Evolutionary conservation across 257 asterid species (phyloP).

Genomic region (Rauvolfia tetraphylla): DNA sequence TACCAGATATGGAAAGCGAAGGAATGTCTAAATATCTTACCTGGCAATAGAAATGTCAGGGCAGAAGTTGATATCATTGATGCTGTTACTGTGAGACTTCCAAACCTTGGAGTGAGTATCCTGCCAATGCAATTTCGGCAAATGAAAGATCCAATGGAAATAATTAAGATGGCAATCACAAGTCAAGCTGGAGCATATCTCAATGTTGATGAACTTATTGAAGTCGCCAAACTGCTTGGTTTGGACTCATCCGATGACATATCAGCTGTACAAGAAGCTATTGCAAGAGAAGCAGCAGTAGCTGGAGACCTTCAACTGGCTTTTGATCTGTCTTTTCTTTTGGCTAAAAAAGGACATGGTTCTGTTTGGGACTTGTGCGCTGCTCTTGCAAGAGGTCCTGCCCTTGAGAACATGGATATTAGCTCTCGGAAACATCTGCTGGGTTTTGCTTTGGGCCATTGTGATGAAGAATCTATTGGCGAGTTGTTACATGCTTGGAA

Average conservation of each 20-base stretch:
- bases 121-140: constrained; percentile 95
- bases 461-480: constrained; percentile 91
- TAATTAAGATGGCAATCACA: constrained; percentile 78
- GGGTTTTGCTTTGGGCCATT: constrained; percentile 95
- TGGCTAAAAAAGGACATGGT: constrained; percentile 97
- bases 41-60: constrained; percentile 79
- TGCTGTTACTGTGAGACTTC: constrained; percentile 91
- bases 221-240: constrained; percentile 92
- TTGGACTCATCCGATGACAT: constrained; percentile 82
- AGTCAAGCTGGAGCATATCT: constrained; percentile 83
- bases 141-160: constrained; percentile 94
- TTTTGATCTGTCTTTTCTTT: constrained; percentile 83
- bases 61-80: constrained; percentile 82
- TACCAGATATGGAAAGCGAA: constrained; percentile 95
- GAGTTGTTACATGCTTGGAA: constrained; percentile 93
- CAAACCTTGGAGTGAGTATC: constrained; percentile 89
- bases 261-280: constrained; percentile 90
- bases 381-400: constrained; percentile 96
- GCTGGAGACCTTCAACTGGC: constrained; percentile 96
- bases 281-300: constrained; percentile 99
- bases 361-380: constrained; percentile 95
- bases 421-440: constrained; percentile 79
- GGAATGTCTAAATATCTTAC: constrained; percentile 88
- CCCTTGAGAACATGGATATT: constrained; percentile 75
- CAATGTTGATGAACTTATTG: constrained; percentile 89